Conservation (phyloP, 495 filamentous ascomycete species). For the Delitschia confertaspora region DNA sequence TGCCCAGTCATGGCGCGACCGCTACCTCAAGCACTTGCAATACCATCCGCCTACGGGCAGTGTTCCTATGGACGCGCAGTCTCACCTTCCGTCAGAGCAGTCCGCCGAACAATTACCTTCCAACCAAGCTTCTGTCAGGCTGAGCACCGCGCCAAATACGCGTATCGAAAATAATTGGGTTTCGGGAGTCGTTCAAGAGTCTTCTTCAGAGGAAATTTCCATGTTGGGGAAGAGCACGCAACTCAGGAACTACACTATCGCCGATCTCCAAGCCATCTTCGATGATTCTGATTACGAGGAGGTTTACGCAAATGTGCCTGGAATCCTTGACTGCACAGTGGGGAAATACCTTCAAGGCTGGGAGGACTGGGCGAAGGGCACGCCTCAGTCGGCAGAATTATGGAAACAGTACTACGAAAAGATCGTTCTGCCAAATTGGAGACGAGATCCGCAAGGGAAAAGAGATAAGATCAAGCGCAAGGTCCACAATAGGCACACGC, state of each 20-base stretch:
- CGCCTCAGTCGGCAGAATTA: constrained; percentile 5
- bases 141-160: too few species aligned
- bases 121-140: neutral
- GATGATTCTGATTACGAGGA: constrained; percentile 17
- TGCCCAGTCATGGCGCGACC: constrained; percentile 62
- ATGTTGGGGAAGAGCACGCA: too few species aligned
- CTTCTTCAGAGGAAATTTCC: too few species aligned
- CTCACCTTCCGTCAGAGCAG: constrained; percentile 19
- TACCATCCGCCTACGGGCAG: constrained; percentile 29
- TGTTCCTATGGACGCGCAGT: constrained; percentile 18
- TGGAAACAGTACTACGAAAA: constrained; percentile 24
- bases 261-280: constrained; percentile 1
- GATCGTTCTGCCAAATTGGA: constrained; percentile 18
- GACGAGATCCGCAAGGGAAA: constrained; percentile 12
- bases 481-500: neutral
- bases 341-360: constrained; percentile 9
- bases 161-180: too few species aligned
- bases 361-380: constrained; percentile 10
- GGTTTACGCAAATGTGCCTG: constrained; percentile 16
- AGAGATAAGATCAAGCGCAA: constrained; percentile 2
- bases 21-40: constrained; percentile 53
- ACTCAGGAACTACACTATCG: constrained; percentile 5
- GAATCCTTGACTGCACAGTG: neutral
- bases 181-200: too few species aligned
- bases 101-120: constrained; percentile 6